Percentiles rank a stretch among this genome's conserved stretches.
Evolutionary conservation across 169 alveolate genomes (phyloP).

Genomic region (Plasmodium yoelii): DNA sequence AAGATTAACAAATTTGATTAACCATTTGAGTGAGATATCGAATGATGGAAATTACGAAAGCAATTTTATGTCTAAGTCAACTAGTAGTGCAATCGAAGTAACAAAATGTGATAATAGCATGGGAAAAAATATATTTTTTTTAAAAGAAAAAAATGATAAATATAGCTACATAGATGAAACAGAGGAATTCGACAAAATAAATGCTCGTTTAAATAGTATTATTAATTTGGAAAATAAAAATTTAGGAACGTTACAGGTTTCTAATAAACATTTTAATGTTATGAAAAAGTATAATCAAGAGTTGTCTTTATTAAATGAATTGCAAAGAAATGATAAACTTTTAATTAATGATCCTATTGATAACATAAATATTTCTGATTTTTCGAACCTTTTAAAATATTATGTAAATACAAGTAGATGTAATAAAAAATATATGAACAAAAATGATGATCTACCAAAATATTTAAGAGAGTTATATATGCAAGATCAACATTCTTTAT

Average conservation of each 20-base stretch:
- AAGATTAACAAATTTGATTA: conserved; percentile 6
- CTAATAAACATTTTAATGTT: conserved; percentile 18
- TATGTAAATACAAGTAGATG: conserved; percentile 10
- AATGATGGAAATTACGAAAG: not conserved
- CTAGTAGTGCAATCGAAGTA: not conserved
- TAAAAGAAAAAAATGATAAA: not conserved
- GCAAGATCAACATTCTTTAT: not conserved
- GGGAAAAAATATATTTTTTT: no score
- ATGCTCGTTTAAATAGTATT: conserved; percentile 25
- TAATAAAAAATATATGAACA: not conserved
- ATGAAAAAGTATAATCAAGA: conserved; percentile 48
- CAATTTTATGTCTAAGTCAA: not conserved
- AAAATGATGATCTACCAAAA: not conserved
- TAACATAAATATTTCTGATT: conserved; percentile 18
- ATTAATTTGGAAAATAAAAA: not conserved
- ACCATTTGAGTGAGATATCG: not conserved
- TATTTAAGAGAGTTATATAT: not conserved
- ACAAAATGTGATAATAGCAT: no score
- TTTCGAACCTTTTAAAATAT: conserved; percentile 10
- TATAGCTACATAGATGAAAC: conserved; percentile 27
- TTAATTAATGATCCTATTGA: conserved; percentile 26
- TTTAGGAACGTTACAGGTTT: not conserved
- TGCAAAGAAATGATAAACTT: conserved; percentile 20
- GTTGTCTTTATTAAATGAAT: conserved; percentile 41
- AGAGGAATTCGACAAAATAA: conserved; percentile 21